Evolutionary conservation across 345 rosid genomes (phyloP).

Genomic region (Pistacia vera): DNA sequence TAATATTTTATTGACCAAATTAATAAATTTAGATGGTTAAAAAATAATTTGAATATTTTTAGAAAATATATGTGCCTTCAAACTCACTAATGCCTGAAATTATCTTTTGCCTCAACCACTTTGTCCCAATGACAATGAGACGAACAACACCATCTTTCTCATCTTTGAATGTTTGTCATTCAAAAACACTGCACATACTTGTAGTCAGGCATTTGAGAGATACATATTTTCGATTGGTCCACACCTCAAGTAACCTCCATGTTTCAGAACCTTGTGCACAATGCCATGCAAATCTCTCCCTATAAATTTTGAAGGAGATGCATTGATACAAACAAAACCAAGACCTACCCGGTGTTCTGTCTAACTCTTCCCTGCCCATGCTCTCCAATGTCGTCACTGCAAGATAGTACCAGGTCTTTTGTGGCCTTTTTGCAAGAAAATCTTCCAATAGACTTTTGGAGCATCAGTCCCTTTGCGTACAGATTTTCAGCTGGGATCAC

Average conservation of each 20-base stretch:
- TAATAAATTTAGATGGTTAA: too few relatives aligned
- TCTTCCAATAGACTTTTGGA: slow-evolving; percentile 66
- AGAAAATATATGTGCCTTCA: slow-evolving; percentile 36
- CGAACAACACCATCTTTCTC: slow-evolving; percentile 55
- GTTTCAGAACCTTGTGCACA: slow-evolving; percentile 76
- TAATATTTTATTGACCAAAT: too few relatives aligned
- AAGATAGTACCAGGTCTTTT: slow-evolving; percentile 65
- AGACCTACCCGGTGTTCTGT: slow-evolving; percentile 66
- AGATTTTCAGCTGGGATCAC: slow-evolving; percentile 65
- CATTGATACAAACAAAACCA: slow-evolving; percentile 66
- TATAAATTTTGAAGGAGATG: slow-evolving; percentile 77
- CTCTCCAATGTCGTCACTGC: slow-evolving; percentile 61
- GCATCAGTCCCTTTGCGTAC: slow-evolving; percentile 67
- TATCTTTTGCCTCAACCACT: slow-evolving; percentile 86
- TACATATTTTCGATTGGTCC: slow-evolving; percentile 64
- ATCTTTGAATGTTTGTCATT: slow-evolving; percentile 66
- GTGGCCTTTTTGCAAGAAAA: slow-evolving; percentile 62
- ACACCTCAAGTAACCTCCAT: slow-evolving; percentile 77
- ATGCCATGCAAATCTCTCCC: slow-evolving; percentile 80
- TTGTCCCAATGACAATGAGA: slow-evolving; percentile 64
- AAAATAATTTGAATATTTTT: too few relatives aligned
- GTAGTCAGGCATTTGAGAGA: slow-evolving; percentile 68
- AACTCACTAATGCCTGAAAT: slow-evolving; percentile 76
- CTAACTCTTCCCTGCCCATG: slow-evolving; percentile 81
- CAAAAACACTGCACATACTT: slow-evolving; percentile 54